Base-by-base conservation (phyloP, 768 basidiomycete species). In the Baorangia bicolor region DNA sequence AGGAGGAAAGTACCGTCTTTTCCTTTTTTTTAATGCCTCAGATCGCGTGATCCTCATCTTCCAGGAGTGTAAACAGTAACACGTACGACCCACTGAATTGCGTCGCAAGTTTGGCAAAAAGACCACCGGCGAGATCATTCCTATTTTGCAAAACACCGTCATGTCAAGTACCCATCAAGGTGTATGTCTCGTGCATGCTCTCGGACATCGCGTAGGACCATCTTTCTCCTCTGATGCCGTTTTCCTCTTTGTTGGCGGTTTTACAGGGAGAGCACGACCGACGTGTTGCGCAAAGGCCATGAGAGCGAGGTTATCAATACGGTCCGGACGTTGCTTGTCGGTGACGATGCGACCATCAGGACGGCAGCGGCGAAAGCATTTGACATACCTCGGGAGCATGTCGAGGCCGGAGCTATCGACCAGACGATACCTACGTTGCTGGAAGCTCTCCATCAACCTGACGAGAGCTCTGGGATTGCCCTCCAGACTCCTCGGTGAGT, bases 91-190 rank as follows among this genome's bases (percentile, higher is more conserved):
- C 82, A n/a, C 84, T 12, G 95, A 98, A 68, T 72, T 98, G 0
- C 96, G 92, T 69, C 87, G 90, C 70, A 98, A 98, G 73, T 95
- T 95, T 63, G 96, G 96, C 14, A 95, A 98, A 70, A 85, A 87
- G 53, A 86, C 95, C 55, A 66, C 98, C 33, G 86, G 82, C 21
- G 94, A 94, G 59, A 86, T 96, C 47, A 80, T 98, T 60, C 77
- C 84, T 4, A 87, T 93, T 48, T 73, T 98, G 55, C 88, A 88
- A 51, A 73, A 78, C 21, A 82, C 84, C 41, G 82, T 87, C 3
- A 73, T 71, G 6, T 89, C 88, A 11, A 78, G 77, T 34, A 90
- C 87, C 21, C 73, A 85, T 33, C 87, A 93, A 69, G 95, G 95
- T 48, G 92, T 92, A 34, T 96, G 93, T 65, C 71, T 93, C 49